Evolutionary conservation across 2,329 filamentous ascomycete genomes (phyloP), one percentile per base, ranked within the genome.

Genomic region (Ramichloridium luteum): DNA sequence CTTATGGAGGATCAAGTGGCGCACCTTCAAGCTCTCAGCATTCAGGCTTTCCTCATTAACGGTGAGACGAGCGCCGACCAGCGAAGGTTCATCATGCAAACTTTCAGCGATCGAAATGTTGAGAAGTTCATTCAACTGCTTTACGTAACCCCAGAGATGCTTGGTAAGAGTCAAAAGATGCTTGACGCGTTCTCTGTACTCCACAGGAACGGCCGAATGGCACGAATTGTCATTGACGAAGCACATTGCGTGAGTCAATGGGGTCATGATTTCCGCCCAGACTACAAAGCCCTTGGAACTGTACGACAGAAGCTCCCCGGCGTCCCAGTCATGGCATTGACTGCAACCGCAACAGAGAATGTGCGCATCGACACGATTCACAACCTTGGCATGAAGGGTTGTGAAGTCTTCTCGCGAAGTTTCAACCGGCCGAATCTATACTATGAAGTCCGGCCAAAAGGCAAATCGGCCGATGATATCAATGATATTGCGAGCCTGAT

Each of bases 241-340:
- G 90, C 90, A n/a, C 90, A 98, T 55, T 98, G 90, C 56, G 88
- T 98, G 15, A 96, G 90, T 56, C 86, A 98, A 63, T 98, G 90
- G 90, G 90, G 90, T 1, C 90, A 98, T 47, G 90, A 98, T 55
- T 98, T 98, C 53, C 75, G 92, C 27, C 88, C 86, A 1, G 88
- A 96, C 53, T 98, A 98, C 62, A 93, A 93, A 56, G 71, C 72
- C 16, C 65, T 98, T 3, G 84, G 86, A 16, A 68, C 75, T 36
- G 64, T 94, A 26, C 72, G 88, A 29, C 56, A 62, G 25, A 72
- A 70, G 31, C 88, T 88, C 46, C 75, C 77, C 1, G 71, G 72
- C 2, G 81, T 96, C 3, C 90, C 90, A 1, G 69, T 96, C 25
- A 93, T 98, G 73, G 90, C 90, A 3, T 64, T 98, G 45, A 98